Evolutionary conservation across 768 basidiomycete species (phyloP), one percentile per base, ranked within the genome.

Genomic region (Pisolithus sp.): DNA sequence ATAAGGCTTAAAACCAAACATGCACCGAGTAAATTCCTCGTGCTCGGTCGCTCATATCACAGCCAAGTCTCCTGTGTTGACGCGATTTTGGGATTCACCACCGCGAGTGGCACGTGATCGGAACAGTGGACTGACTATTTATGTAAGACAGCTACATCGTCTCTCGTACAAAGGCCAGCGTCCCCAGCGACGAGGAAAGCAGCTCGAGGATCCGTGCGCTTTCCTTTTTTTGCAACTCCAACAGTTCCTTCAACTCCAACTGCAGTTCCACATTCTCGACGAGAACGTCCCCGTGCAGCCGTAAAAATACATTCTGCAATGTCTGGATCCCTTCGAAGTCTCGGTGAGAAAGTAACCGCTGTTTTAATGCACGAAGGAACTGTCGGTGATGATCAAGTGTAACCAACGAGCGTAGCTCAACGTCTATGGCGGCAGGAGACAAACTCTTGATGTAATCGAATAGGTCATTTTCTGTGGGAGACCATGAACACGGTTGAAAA

Each of bases 291-390:
- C 85, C 86, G 63, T 98, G 94, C 48, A 89, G 76, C 17, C 81
- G 81, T 39, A 98, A 70, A 66, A 96, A 92, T 2, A 95, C 86
- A 56, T 76, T 83, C 59, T 93, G 77, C 62, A 94, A 76, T 1
- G 93, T 80, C 67, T 98, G 93, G 4, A 95, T 89, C 12, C 92
- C 93, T 68, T 99, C 96, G 62, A 96, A 98, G 70, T 99, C 96
- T 45, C 81, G 80, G 57, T 84, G 89, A 7, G 88, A 89, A 31
- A 67, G 70, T 24, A 98, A 75, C 4, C 95, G 83, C 50, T 71
- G 79, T 10, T 75, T 79, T 23, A 98, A 74, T 0, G 92, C 87
- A 52, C 76, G 71, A 43, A 96, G 70, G 72, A 98, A 97, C 18
- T 75, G 65, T 0, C 67, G 70, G 20, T 94, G 75, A 49, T 79